Conservation (phyloP, 2,329 filamentous ascomycete genomes). For the Fusarium compactum region DNA sequence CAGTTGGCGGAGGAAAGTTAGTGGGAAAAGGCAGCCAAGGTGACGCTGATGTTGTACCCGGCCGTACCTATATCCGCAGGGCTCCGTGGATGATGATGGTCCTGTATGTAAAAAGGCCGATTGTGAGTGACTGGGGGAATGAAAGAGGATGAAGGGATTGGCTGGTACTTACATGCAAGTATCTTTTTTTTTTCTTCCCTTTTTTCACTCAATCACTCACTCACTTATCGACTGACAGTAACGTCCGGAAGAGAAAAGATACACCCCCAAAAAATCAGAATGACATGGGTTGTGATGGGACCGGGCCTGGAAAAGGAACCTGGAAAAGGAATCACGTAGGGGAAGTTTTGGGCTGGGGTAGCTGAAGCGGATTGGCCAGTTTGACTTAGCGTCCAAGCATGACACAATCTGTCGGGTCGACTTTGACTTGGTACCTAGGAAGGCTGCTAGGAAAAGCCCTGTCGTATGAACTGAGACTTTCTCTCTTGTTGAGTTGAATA, state of each 20-base stretch:
- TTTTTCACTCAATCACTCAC: not conserved
- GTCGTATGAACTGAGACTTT: conserved; percentile 16
- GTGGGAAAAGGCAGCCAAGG: conserved; percentile 29
- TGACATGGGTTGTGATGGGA: conserved; percentile 35
- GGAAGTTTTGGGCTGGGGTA: conserved; percentile 49
- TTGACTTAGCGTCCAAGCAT: conserved; percentile 47
- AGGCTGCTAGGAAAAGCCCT: conserved; percentile 22
- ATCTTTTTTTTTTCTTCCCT: conserved; percentile 1
- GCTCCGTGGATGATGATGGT: conserved; percentile 10
- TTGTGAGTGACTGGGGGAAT: not conserved
- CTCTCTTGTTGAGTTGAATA: conserved; percentile 27
- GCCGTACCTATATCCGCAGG: conserved; percentile 47
- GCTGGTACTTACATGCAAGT: conserved; percentile 18
- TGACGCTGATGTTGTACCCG: conserved; percentile 44
- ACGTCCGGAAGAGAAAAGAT: conserved; percentile 23
- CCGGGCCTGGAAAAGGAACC: conserved; percentile 39
- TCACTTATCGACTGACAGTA: not conserved
- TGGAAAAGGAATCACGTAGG: conserved; percentile 43
- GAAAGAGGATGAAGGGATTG: not conserved
- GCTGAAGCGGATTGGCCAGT: conserved; percentile 44
- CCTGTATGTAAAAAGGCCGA: conserved; percentile 14
- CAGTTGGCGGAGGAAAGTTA: conserved; percentile 3
- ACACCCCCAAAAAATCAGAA: conserved; percentile 34
- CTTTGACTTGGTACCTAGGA: conserved; percentile 22
- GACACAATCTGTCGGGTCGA: conserved; percentile 53